Evolutionary conservation across 805 yeast species (phyloP).

Genomic region (Monosporozyma unispora): DNA sequence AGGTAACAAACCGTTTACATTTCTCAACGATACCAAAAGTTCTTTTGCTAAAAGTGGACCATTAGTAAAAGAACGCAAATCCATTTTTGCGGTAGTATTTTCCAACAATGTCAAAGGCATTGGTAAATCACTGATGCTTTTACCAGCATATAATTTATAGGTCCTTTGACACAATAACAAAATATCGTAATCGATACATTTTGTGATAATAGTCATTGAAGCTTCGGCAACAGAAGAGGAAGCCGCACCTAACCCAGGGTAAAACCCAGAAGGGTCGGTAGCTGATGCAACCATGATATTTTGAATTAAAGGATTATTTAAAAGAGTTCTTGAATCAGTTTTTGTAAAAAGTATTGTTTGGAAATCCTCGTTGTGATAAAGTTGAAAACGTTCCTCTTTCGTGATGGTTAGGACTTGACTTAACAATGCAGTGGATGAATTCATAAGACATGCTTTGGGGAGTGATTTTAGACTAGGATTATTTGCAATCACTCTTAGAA

Average conservation of each 20-base stretch:
- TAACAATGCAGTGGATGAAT: conserved; percentile 31
- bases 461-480: conserved; percentile 16
- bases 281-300: conserved; percentile 28
- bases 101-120: conserved; percentile 29
- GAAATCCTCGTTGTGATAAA: conserved; percentile 26
- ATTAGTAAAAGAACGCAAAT: conserved; percentile 23
- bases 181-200: conserved; percentile 40
- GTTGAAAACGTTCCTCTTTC: conserved; percentile 20
- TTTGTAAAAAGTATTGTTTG: conserved; percentile 35
- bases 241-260: conserved; percentile 23
- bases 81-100: conserved; percentile 18
- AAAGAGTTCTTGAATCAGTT: conserved; percentile 42
- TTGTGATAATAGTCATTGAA: conserved; percentile 33
- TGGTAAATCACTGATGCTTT: conserved; percentile 20
- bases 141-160: conserved; percentile 28
- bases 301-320: conserved; percentile 31
- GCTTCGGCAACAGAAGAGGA: conserved; percentile 28
- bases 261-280: conserved; percentile 24
- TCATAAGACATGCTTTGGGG: conserved; percentile 29
- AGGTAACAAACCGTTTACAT: conserved; percentile 27
- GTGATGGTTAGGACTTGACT: conserved; percentile 25
- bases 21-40: conserved; percentile 23
- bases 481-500: conserved; percentile 34
- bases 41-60: conserved; percentile 27
- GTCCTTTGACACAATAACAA: conserved; percentile 35